Evolutionary conservation across 2,329 filamentous ascomycete species (phyloP), one percentile per base, ranked within the genome.

Genomic region (Macroventuria anomochaeta): DNA sequence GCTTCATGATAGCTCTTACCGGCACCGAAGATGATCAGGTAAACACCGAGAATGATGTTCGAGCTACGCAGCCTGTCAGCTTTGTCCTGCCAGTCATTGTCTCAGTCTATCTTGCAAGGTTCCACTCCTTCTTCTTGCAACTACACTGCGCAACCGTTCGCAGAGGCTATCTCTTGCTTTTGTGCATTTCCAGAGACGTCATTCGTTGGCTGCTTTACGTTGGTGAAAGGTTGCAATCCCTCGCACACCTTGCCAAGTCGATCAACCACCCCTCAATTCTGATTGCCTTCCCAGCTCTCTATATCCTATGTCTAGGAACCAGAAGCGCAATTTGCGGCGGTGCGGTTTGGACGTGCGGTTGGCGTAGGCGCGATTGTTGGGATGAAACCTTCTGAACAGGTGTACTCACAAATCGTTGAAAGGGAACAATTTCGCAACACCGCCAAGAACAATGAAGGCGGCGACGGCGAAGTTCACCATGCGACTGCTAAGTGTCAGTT

Each of bases 391-490:
- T 54, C 44, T 39, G 29, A 49, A 54, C 51, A 54, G 51, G 44
- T 54, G 51, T 54, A 73, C 66, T 73, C 69, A 73, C 68, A 75
- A 70, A 56, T 71, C 67, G 55, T 69, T 63, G 53, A 72, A 67
- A 20, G 78, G 72, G 72, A 90, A 89, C 79, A 92, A 87, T 71
- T 90, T 86, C 59, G 81, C 82, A 70, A 92, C 82, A 68, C 92
- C 93, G 62, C 93, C 93, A 40, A 96, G 81, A 40, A 96, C 81
- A 86, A 96, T 96, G 64, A 96, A 84, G 64, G 88, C 88, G 68
- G 88, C 95, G 61, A 96, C 87, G 68, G 81, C 90, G 76, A 99
- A 82, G 83, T 99, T 99, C 76, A 96, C 90, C 73, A 97, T 86
- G 73, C 95, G 95, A 81, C 95, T 97, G 65, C 49, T 61, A 11